These are phyloP conservation scores for Plasmodium knowlesi DNA, from an alignment of 169 alveolate genomes.

Conservation along the genomic window DNA sequence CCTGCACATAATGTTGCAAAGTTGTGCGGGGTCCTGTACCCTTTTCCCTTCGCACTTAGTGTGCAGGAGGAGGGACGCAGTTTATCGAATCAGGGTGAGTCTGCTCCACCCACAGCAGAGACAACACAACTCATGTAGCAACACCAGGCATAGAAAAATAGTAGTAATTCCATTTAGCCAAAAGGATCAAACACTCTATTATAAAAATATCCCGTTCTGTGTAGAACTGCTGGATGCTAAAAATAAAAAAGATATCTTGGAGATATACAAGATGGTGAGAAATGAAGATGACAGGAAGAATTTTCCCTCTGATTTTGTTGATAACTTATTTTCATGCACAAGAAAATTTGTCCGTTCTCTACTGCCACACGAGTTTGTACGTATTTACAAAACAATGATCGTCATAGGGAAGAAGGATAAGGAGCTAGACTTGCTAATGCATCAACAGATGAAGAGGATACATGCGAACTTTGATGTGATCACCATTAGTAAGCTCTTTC, in stretches of 20 bases:
- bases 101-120: background rate
- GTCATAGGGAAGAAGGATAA: conserved; percentile 36
- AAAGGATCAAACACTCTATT: background rate
- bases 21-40: background rate
- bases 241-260: conserved; percentile 34
- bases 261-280: conserved; percentile 49
- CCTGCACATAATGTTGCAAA: background rate
- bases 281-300: conserved; percentile 25
- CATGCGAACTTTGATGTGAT: conserved; percentile 43
- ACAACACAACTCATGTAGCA: background rate
- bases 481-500: conserved; percentile 65
- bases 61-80: background rate
- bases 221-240: conserved; percentile 18
- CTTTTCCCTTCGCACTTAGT: background rate
- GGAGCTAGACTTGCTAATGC: conserved; percentile 25
- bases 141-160: conserved; percentile 40
- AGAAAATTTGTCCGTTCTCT: conserved; percentile 57
- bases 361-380: conserved; percentile 58
- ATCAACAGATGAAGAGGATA: conserved; percentile 71
- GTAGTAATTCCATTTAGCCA: conserved; percentile 45
- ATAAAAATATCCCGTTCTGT: conserved; percentile 62
- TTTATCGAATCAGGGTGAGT: background rate
- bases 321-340: conserved; percentile 59
- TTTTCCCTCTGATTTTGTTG: conserved; percentile 56
- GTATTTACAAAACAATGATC: conserved; percentile 33